Percentiles rank a stretch among this genome's conserved stretches.
These are phyloP conservation scores for Tripidium arundinaceum DNA, from an alignment of 202 grass and related monocot species.

Conservation along the genomic window DNA sequence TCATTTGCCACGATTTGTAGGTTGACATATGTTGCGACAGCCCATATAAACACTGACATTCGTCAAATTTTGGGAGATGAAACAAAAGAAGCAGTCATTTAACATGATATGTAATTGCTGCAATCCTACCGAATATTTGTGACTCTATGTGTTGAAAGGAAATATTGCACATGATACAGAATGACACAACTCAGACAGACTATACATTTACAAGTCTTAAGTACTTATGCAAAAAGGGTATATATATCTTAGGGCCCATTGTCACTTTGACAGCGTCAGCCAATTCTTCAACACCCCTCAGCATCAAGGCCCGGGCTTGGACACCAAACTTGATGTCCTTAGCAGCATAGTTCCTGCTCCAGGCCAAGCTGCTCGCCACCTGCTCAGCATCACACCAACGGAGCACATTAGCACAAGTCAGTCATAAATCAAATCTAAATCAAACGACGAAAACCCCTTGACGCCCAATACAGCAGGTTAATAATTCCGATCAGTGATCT, in stretches of 20 bases:
- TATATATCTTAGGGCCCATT: constrained; percentile 87
- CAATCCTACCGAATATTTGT: constrained; percentile 5
- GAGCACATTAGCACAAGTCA: not conserved
- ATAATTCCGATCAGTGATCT: not conserved
- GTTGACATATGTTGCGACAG: not conserved
- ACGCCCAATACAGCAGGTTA: constrained; percentile 29
- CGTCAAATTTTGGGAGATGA: not conserved
- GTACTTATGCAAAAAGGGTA: not conserved
- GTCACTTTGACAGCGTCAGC: constrained; percentile 96
- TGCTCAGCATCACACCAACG: constrained; percentile 20
- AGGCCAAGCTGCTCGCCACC: constrained; percentile 80
- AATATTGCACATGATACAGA: not conserved
- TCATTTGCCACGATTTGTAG: not conserved
- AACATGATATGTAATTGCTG: not conserved
- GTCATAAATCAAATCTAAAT: not conserved
- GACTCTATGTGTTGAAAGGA: not conserved
- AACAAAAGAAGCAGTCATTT: too few species aligned
- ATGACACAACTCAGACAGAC: not conserved
- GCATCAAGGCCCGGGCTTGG: constrained; percentile 85
- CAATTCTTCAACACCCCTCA: constrained; percentile 87
- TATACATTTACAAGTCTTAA: not conserved
- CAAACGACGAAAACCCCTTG: not conserved
- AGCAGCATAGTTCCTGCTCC: constrained; percentile 91
- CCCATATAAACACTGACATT: too few species aligned
- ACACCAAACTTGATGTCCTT: constrained; percentile 97